Evolutionary conservation across 2,329 filamentous ascomycete species (phyloP), one percentile per base, ranked within the genome.

Genomic region (Trichoderma sp.): DNA sequence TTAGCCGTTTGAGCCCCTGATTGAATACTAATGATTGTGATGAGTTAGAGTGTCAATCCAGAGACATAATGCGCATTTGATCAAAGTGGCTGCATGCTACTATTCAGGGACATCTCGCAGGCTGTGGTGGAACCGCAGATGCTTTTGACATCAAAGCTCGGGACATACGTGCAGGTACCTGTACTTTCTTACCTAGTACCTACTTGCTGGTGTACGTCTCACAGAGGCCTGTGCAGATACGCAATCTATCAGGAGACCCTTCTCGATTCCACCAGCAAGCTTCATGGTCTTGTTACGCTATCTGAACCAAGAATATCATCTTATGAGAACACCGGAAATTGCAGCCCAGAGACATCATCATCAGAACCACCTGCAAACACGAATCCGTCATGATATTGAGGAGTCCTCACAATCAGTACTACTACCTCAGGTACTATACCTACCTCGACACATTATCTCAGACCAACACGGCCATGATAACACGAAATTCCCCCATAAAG

Each of bases 1-100:
- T 51, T 60, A 60, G n/a, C 57, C 57, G 57, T 17, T 26, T n/a
- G 26, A 15, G 45, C 57, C 30, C 28, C 39, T 21, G 19, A 10
- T 24, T 30, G 9, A 7, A 30, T 30, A 30, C 28, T 30, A 30
- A 47, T 47, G 44, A 47, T 47, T 7, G 15, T 34, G 30, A 10
- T 34, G 9, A 34, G 12, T 34, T 9, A 34, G 10, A 3, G 3
- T 12, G 30, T 30, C 34, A 1, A 14, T 39, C 4, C 3, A 14
- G 10, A 39, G 34, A 10, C 34, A 39, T 3, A 39, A 39, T 14
- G 34, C 34, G 34, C 4, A 14, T 39, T 10, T 39, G 7, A 1
- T 10, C 9, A 10, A 14, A 39, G 14, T 14, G 10, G 34, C 34
- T 14, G 34, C 14, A 39, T 1, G 14, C 10, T 3, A 39, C 10